phyloP scores from a whole-genome alignment of 306 rosid genomes.

The Quercus engelmannii region DNA sequence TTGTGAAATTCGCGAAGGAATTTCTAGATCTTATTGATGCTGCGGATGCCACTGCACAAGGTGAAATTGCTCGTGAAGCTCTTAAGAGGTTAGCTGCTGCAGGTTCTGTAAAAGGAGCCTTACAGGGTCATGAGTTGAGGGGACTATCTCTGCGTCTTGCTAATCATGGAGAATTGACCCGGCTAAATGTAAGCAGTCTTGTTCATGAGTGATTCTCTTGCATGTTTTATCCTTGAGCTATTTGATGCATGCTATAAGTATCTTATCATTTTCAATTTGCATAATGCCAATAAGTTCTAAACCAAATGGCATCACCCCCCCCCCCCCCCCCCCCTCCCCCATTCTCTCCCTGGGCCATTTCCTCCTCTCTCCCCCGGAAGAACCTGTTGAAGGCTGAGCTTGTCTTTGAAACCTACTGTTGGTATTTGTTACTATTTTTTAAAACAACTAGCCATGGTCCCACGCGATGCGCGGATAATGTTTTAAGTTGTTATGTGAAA shows the following conservation, averaged over 20 bases:
- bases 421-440: not conserved
- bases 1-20: slow-evolving; percentile 88
- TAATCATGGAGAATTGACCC: slow-evolving; percentile 94
- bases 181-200: slow-evolving; percentile 68
- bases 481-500: too few relatives aligned
- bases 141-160: slow-evolving; percentile 92
- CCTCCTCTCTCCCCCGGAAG: too few relatives aligned
- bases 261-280: slow-evolving; percentile 6
- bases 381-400: not conserved
- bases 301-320: not conserved
- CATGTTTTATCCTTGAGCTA: slow-evolving; percentile 10
- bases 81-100: slow-evolving; percentile 95
- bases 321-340: not conserved
- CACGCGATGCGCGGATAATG: too few relatives aligned
- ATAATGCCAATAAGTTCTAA: not conserved
- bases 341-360: too few relatives aligned
- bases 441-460: not conserved
- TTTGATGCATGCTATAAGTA: slow-evolving; percentile 14
- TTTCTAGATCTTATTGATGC: slow-evolving; percentile 98
- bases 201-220: slow-evolving; percentile 17
- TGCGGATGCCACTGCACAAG: slow-evolving; percentile 98
- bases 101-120: slow-evolving; percentile 90
- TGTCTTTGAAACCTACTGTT: not conserved
- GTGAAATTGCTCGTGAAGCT: slow-evolving; percentile 97
- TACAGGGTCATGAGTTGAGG: slow-evolving; percentile 86